Percentiles rank a stretch among this genome's conserved stretches.
phyloP scores from a whole-genome alignment of 2,329 filamentous ascomycete species.

The Golovinomyces cichoracearum region DNA sequence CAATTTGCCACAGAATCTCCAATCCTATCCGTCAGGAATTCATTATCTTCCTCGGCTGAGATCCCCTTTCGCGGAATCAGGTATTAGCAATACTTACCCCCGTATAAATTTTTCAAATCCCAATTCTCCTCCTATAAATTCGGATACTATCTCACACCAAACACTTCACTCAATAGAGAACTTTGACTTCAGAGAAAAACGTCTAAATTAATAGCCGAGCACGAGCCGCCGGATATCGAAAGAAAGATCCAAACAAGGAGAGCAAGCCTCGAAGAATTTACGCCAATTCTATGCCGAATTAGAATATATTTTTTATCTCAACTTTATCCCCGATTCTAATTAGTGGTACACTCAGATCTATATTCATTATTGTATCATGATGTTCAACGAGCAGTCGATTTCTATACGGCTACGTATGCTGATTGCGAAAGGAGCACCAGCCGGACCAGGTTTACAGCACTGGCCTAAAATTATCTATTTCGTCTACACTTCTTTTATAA shows the following conservation, averaged over 20 bases:
- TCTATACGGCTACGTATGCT: not conserved
- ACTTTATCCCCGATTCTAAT: not conserved
- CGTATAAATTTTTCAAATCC: slow-evolving; percentile 23
- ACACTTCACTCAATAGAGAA: slow-evolving; percentile 15
- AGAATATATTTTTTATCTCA: not conserved
- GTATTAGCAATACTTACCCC: slow-evolving; percentile 33
- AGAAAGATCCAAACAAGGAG: slow-evolving; percentile 10
- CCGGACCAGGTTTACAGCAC: not conserved
- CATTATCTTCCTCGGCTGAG: slow-evolving; percentile 21
- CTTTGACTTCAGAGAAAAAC: slow-evolving; percentile 12
- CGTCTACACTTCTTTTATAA: no score
- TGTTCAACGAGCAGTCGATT: not conserved
- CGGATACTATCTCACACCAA: slow-evolving; percentile 32
- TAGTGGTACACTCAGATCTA: not conserved
- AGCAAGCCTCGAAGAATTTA: slow-evolving; percentile 5
- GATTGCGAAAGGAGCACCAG: not conserved
- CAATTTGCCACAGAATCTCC: slow-evolving; percentile 10
- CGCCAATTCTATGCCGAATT: not conserved
- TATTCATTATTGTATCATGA: not conserved
- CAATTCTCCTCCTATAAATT: slow-evolving; percentile 15
- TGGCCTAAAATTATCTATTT: not conserved
- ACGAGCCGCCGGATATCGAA: slow-evolving; percentile 12
- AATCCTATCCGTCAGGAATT: slow-evolving; percentile 15
- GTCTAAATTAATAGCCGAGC: no score
- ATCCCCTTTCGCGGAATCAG: slow-evolving; percentile 28